A percentile compares a stretch with the other conserved stretches of the same genome.
phyloP scores from a whole-genome alignment of 2,329 filamentous ascomycete species.

The Corniculantispora saksenae region DNA sequence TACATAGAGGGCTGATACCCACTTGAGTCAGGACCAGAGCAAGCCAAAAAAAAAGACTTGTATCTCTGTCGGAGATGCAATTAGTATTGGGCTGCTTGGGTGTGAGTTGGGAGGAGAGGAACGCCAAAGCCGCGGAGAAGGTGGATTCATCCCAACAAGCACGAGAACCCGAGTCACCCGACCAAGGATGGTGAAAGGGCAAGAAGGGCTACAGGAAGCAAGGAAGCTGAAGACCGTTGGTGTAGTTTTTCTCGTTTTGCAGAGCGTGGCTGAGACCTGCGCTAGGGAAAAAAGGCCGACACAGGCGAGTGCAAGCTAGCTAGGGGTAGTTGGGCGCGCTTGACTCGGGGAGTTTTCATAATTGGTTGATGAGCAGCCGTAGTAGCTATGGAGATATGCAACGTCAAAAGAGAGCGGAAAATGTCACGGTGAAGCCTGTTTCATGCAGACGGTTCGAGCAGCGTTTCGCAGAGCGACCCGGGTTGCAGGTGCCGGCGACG shows the following conservation, averaged over 20 bases:
- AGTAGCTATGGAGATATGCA: not conserved
- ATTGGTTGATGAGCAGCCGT: too few species aligned
- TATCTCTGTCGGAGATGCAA: not conserved
- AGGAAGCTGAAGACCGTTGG: constrained; percentile 13
- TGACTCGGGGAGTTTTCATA: not conserved
- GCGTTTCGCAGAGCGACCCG: constrained; percentile 4
- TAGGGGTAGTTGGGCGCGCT: not conserved
- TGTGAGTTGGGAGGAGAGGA: not conserved
- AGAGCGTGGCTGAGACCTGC: constrained; percentile 15
- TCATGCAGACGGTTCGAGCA: not conserved
- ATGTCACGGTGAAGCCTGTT: constrained; percentile 6
- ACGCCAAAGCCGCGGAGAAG: not conserved
- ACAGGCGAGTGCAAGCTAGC: constrained; percentile 7
- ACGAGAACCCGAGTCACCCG: not conserved
- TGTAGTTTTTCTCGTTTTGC: constrained; percentile 11
- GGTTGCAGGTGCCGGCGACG: constrained; percentile 7
- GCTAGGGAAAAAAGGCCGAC: not conserved
- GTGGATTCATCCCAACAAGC: constrained; percentile 14
- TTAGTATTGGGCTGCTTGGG: not conserved
- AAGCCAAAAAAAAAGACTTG: not conserved
- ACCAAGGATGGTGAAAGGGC: not conserved
- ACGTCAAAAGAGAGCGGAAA: not conserved
- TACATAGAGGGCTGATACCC: constrained; percentile 10
- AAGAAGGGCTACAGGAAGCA: not conserved
- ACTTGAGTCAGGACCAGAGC: constrained; percentile 17